Base-by-base conservation (phyloP, 2,329 filamentous ascomycete genomes). In the Cytospora chrysosperma region DNA sequence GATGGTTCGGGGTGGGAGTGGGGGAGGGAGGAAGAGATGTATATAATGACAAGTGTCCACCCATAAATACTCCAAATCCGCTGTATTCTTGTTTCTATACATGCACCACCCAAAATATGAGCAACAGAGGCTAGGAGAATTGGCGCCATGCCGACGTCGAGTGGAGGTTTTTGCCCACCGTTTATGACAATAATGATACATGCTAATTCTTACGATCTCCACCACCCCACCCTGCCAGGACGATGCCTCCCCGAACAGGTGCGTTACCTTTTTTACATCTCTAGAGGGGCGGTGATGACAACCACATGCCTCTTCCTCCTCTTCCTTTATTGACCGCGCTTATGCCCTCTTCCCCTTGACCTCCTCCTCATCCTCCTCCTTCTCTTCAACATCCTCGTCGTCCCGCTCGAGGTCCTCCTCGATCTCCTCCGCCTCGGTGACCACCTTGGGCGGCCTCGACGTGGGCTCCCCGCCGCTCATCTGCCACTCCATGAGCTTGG, bases 401-500 rank as follows among this genome's bases (percentile, higher is more conserved):
- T 76, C 75, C 3, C 77, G 75, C 65, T 80, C 78, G 32, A 82
- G 71, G 27, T 82, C 79, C 64, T 80, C 77, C 69, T 83, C 81
- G 27, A 84, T 78, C 69, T 81, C 80, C 71, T 86, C 83, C 5
- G 71, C 75, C 71, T 85, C 82, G 0, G 79, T 81, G 50, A 85
- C 73, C 3, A 69, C 69, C n/a, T 71, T 73, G 32, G 49, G 32
- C 26, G 67, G 71, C 79, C 77, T 4, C 81, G 74, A 0, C 81
- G 75, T 10, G 81, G 40, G 72, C 62, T 96, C 92, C 10, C 90
- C 90, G 15, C 93, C 94, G 70, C 85, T 95, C 86, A 98, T 91
- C 78, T 99, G 95, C 93, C 93, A 98, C 77, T 98, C 94, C 95
- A 99, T 99, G 59, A 99, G 81, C 77, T 90, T 95, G 70, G 88